These are phyloP conservation scores for Botrytis aclada DNA, from an alignment of 2,329 filamentous ascomycete species.

Conservation along the genomic window DNA sequence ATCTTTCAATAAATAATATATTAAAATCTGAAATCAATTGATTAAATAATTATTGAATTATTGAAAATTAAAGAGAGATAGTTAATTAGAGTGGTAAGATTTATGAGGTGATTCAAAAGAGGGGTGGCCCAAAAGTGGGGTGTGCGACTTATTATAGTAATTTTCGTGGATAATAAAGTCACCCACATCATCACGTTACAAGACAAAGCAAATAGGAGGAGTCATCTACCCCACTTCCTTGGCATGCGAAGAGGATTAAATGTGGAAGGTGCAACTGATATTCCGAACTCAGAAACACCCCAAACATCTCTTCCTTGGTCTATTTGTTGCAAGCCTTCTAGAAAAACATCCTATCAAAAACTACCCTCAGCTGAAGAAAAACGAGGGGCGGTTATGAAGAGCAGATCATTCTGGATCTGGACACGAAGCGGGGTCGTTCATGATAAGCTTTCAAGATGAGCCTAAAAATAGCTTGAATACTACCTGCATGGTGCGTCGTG, in stretches of 20 bases:
- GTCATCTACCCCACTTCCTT: not conserved
- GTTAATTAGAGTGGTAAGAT: too few relatives aligned
- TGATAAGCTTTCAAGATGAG: not conserved
- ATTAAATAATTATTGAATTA: too few relatives aligned
- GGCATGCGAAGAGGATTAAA: not conserved
- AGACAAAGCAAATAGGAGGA: not conserved
- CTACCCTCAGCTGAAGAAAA: not conserved
- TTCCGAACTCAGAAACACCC: not conserved
- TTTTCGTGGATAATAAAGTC: not conserved
- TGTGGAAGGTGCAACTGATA: not conserved
- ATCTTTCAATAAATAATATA: too few relatives aligned
- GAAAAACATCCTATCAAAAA: not conserved
- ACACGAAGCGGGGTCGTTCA: not conserved
- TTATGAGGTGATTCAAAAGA: too few relatives aligned
- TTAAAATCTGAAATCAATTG: too few relatives aligned
- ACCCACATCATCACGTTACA: not conserved
- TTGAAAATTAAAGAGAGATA: too few relatives aligned
- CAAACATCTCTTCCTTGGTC: not conserved
- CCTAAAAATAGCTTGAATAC: not conserved
- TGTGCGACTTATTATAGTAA: too few relatives aligned
- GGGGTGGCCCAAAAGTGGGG: too few relatives aligned
- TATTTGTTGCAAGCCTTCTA: not conserved
- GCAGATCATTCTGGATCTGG: not conserved
- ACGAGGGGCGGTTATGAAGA: accelerated
- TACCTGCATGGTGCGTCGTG: not conserved